Evolutionary conservation across 768 basidiomycete genomes (phyloP).

Genomic region (Suillus lakei): DNA sequence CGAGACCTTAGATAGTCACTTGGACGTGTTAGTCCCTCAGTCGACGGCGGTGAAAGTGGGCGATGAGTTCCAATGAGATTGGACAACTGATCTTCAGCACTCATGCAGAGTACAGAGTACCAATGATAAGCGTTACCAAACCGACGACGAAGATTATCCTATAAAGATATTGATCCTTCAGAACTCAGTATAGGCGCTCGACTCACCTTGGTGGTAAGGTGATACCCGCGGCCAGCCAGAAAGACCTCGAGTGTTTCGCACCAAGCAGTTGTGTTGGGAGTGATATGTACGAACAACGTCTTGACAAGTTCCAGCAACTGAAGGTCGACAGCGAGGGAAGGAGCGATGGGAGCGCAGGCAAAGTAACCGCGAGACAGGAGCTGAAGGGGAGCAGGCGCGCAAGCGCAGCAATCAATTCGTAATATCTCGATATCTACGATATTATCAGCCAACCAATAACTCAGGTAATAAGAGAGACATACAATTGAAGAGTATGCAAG

Average conservation of each 20-base stretch:
- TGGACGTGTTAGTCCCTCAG: not conserved
- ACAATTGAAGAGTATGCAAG: constrained; percentile 3
- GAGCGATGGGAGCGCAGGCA: constrained; percentile 32
- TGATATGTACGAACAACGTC: constrained; percentile 28
- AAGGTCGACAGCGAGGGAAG: constrained; percentile 37
- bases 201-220: not conserved
- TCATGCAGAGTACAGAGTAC: constrained; percentile 24
- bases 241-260: constrained; percentile 31
- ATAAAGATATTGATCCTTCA: not conserved
- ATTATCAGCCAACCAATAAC: not conserved
- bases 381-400: constrained; percentile 23
- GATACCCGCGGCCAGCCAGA: constrained; percentile 23
- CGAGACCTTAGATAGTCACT: constrained; percentile 19
- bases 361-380: constrained; percentile 31
- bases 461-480: not conserved
- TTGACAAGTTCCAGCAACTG: constrained; percentile 33
- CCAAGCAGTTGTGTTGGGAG: constrained; percentile 35
- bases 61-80: constrained; percentile 17
- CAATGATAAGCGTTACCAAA: constrained; percentile 33
- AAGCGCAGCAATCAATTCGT: not conserved
- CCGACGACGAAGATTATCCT: constrained; percentile 28
- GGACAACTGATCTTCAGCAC: constrained; percentile 26
- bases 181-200: not conserved
- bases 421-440: constrained; percentile 5
- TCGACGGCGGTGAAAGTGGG: not conserved